Base-by-base conservation (phyloP, 495 filamentous ascomycete genomes). In the Penicillium mononematosum region DNA sequence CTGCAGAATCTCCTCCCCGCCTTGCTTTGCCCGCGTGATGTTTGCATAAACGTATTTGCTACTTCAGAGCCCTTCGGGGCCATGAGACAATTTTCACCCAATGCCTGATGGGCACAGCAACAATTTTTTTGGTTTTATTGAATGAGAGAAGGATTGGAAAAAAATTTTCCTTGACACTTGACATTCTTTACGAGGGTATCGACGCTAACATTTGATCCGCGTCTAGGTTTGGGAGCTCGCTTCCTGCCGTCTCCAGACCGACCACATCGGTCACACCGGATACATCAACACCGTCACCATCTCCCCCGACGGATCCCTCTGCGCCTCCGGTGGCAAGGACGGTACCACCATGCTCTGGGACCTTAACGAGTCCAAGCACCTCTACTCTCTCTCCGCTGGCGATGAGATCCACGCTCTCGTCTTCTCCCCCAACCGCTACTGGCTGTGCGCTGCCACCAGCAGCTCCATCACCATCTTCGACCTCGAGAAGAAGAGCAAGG, bases 261-360 rank as follows among this genome's bases (percentile, higher is more conserved):
- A 99, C 86, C 95, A 99, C 86, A 95, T 96, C 78, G 94, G 94
- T 78, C 94, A 99, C 87, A 90, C 90, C 72, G 94, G 94, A 70
- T 98, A 99, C 85, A 99, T 99, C 86, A 99, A 99, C 89, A 95
- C 94, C 74, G 94, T 99, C 78, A 99, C 94, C 74, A 98, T 99
- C 85, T 98, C 95, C 65, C 94, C 94, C 71, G 94, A 99, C 75
- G 94, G 94, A 67, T 99, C 94, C 60, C 94, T 99, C 70, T 99
- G 94, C 83, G 94, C 94, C 56, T 98, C 94, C 61, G 94, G 95
- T 73, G 94, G 94, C 73, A 99, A 99, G 85, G 94, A 99, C 83
- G 94, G 94, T 75, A 98, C 94, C 70, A 98, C 94, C 73, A 99
- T 99, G 94, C 91, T 99, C 65, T 99, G 94, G 94, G 94, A 99